These are phyloP conservation scores for Gracilaria gracilis DNA, from an alignment of 23 red algal genomes.

Conservation along the genomic window DNA sequence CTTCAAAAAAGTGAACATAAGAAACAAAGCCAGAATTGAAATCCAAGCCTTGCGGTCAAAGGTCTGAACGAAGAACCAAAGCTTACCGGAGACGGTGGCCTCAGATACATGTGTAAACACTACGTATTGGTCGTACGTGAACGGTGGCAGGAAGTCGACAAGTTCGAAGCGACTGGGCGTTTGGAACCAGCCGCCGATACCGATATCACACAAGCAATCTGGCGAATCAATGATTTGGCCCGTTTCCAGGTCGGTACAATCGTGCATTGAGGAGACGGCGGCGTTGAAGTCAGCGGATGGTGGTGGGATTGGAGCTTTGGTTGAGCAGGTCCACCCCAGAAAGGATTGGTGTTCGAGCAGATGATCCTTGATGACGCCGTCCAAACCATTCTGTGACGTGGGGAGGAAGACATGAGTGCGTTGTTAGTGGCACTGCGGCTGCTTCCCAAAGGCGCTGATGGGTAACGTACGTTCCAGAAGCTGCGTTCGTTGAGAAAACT, in stretches of 20 bases:
- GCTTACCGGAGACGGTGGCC: neutral
- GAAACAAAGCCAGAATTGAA: neutral
- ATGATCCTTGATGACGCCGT: neutral
- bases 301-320: too few relatives aligned
- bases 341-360: neutral
- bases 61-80: slow-evolving; percentile 20
- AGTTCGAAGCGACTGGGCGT: slow-evolving; percentile 7
- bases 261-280: neutral
- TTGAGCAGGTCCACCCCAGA: neutral
- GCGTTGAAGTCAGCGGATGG: neutral
- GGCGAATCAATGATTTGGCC: neutral
- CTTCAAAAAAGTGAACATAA: slow-evolving; percentile 28
- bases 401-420: neutral
- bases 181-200: slow-evolving; percentile 20
- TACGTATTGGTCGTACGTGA: slow-evolving; percentile 8
- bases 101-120: slow-evolving; percentile 16
- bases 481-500: neutral
- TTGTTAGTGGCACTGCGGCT: too few relatives aligned
- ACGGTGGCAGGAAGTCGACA: slow-evolving; percentile 49
- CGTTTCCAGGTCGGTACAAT: neutral
- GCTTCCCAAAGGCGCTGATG: too few relatives aligned
- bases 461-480: neutral
- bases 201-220: slow-evolving; percentile 38
- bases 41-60: slow-evolving; percentile 15
- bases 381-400: neutral